These are phyloP conservation scores for Cynara cardunculus DNA, from an alignment of 129 eudicot species.

Conservation along the genomic window DNA sequence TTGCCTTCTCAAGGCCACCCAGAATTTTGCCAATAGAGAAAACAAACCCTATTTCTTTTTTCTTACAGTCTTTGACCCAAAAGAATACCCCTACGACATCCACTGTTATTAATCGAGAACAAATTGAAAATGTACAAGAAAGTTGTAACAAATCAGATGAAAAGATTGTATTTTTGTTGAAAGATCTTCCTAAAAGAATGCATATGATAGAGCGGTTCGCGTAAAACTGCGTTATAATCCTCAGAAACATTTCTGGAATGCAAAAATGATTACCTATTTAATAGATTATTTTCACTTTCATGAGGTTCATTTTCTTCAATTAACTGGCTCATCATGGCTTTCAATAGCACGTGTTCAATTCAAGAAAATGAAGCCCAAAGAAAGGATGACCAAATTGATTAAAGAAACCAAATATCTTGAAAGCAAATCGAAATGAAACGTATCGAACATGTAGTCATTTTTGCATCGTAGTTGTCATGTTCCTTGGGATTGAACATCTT, in stretches of 20 bases:
- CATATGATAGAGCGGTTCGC: not conserved
- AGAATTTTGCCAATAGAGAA: too few species aligned
- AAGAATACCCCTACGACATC: too few species aligned
- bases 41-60: too few species aligned
- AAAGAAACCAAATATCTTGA: not conserved
- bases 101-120: not conserved
- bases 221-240: not conserved
- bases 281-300: not conserved
- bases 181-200: not conserved
- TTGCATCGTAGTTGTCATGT: not conserved
- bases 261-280: not conserved
- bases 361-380: not conserved
- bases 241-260: not conserved
- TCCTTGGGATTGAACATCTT: not conserved
- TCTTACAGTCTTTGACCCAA: too few species aligned
- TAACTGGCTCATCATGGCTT: not conserved
- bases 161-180: not conserved
- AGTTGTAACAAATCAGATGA: not conserved
- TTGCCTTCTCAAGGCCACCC: too few species aligned
- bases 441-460: not conserved
- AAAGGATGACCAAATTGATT: not conserved
- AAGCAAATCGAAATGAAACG: not conserved
- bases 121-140: not conserved
- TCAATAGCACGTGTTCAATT: not conserved
- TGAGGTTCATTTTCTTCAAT: not conserved